A percentile compares a stretch with the other conserved stretches of the same genome.
phyloP scores from a whole-genome alignment of 1,284 basidiomycete species.

The Volvariella volvacea region DNA sequence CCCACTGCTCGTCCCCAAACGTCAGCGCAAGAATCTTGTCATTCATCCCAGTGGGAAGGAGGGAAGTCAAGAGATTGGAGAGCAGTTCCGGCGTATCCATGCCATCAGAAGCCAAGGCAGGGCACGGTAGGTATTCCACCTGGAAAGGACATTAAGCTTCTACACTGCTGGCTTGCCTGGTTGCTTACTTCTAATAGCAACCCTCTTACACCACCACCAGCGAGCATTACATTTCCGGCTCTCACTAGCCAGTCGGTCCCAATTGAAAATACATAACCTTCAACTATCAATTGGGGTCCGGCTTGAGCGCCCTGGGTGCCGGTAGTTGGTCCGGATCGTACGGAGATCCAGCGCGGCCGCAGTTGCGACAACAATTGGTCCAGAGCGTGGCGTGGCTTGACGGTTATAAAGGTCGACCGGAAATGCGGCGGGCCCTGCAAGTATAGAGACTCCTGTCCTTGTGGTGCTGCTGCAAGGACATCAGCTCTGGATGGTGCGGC shows the following conservation, averaged over 20 bases:
- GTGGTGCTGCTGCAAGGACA: slow-evolving; percentile 36
- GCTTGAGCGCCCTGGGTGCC: slow-evolving; percentile 39
- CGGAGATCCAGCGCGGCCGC: slow-evolving; percentile 66
- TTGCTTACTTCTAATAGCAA: slow-evolving; percentile 66
- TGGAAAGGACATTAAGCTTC: slow-evolving; percentile 18
- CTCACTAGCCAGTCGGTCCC: slow-evolving; percentile 78
- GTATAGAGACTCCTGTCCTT: slow-evolving; percentile 30
- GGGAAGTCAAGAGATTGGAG: slow-evolving; percentile 63
- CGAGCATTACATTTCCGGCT: slow-evolving; percentile 66
- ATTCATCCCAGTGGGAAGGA: slow-evolving; percentile 63
- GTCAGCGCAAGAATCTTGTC: slow-evolving; percentile 69
- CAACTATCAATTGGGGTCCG: slow-evolving; percentile 57
- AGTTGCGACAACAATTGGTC: slow-evolving; percentile 67
- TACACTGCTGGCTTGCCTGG: slow-evolving; percentile 1
- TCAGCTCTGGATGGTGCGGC: slow-evolving; percentile 59
- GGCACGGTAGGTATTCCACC: slow-evolving; percentile 74
- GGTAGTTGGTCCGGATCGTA: slow-evolving; percentile 42
- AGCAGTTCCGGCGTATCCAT: slow-evolving; percentile 63
- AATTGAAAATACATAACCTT: slow-evolving; percentile 63
- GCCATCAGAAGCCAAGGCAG: slow-evolving; percentile 50
- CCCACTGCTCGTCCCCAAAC: slow-evolving; percentile 68
- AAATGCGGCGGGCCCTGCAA: slow-evolving; percentile 55
- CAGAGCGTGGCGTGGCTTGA: slow-evolving; percentile 62
- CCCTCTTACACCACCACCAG: slow-evolving; percentile 67
- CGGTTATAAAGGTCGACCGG: slow-evolving; percentile 65